Evolutionary conservation across 2,329 filamentous ascomycete species (phyloP), one percentile per base, ranked within the genome.

Genomic region (Didymella glomerata): DNA sequence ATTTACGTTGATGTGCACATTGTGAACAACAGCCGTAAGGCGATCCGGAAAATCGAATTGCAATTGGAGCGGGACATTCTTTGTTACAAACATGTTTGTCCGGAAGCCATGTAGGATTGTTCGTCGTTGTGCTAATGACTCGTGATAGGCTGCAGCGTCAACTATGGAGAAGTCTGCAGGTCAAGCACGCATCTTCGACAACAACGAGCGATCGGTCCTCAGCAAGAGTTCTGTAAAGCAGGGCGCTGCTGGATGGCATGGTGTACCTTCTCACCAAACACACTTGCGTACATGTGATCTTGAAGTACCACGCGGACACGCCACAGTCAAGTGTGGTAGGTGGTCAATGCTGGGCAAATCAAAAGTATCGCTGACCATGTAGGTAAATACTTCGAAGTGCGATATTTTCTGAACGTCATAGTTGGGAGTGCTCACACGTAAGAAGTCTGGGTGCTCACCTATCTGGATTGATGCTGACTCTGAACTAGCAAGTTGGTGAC

Each of bases 361-460:
- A 25, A 8, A 8, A 22, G 2, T 49, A 4, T 41, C 48, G 13
- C 64, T 65, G 60, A 67, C n/a, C 34, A 10, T n/a, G 27, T 5
- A 77, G 81, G 83, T 20, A 83, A 84, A 68, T 85, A 81, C 66
- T 85, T 86, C 56, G 84, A 85, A 72, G 82, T 85, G 16, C 79
- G 83, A 20, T 85, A 83, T 65, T 85, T 85, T 56, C 72, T 85
- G 22, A 85, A 84, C 56, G 75, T 85, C 18, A 75, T 80, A 20
- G 77, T 81, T n/a, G 74, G 77, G 44, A 76, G 78, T 24, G 73
- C 78, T 14, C 80, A 80, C 63, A 79, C 77, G 78, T 80, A 36
- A 55, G 74, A 71, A 14, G 25, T n/a, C 20, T 8, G 13, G 6
- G 24, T 3, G 24, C 6, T 18, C 48, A 24, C 34, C 28, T 11